A percentile compares a stretch with the other conserved stretches of the same genome.
Conservation (phyloP, 495 filamentous ascomycete species). For the Penicillium bovifimosum region DNA sequence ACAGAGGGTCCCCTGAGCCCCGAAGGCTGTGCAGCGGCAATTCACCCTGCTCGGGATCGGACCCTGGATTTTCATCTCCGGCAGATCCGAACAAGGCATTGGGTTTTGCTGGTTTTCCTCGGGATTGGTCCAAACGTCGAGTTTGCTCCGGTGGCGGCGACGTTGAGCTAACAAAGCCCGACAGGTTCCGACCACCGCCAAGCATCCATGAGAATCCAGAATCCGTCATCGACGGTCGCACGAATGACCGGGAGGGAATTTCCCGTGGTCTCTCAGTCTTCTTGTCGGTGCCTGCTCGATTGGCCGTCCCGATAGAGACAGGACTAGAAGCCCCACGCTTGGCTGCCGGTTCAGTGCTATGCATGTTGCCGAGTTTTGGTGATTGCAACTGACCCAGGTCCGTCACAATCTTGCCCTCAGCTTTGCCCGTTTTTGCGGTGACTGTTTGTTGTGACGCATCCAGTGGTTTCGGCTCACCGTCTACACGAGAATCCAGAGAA, state of each 20-base stretch:
- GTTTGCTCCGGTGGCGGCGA: slow-evolving; percentile 45
- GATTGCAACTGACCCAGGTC: slow-evolving; percentile 4
- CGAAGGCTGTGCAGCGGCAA: slow-evolving; percentile 49
- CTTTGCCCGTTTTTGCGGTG: background rate
- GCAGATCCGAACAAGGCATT: slow-evolving; percentile 37
- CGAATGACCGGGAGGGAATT: slow-evolving; percentile 5
- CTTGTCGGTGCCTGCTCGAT: slow-evolving; percentile 3
- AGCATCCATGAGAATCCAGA: slow-evolving; percentile 97
- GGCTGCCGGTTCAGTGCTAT: slow-evolving; percentile 7
- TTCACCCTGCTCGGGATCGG: slow-evolving; percentile 35
- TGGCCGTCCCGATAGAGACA: slow-evolving; percentile 6
- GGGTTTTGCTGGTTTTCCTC: slow-evolving; percentile 31
- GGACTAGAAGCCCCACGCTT: slow-evolving; percentile 11
- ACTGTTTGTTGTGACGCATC: background rate
- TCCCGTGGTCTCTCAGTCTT: slow-evolving; percentile 9
- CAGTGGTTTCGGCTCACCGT: slow-evolving; percentile 1
- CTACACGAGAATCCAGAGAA: slow-evolving; percentile 3
- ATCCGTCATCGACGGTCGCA: slow-evolving; percentile 56
- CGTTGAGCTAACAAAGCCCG: slow-evolving; percentile 45
- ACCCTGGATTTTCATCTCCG: slow-evolving; percentile 27
- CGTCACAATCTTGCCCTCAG: background rate
- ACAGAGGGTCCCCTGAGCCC: slow-evolving; percentile 36
- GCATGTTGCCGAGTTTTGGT: background rate
- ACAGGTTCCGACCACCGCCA: slow-evolving; percentile 47
- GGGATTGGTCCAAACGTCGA: slow-evolving; percentile 26